Evolutionary conservation across 2,329 filamentous ascomycete genomes (phyloP), one percentile per base, ranked within the genome.

Genomic region (Ilyonectria destructans): DNA sequence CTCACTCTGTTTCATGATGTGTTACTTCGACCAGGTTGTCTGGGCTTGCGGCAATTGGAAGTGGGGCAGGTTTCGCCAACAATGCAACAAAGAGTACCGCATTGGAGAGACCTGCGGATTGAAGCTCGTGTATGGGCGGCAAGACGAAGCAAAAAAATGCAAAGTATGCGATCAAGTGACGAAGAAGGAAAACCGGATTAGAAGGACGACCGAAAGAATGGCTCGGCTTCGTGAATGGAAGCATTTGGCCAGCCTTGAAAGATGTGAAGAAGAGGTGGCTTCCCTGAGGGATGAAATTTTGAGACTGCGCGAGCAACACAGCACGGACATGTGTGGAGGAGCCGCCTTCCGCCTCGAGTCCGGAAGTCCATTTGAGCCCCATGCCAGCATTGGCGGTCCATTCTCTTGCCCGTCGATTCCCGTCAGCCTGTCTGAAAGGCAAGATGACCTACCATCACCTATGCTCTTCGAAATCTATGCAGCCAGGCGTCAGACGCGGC

Each of bases 61-160:
- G 49, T 72, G 62, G 71, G 66, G 62, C 19, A 65, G 88, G 81
- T 94, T 95, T 84, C 88, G 90, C 74, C 87, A 92, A 79, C 92
- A 93, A 79, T 95, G 92, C 84, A 89, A 91, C 80, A 91, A 91
- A 81, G 92, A 94, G 80, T 93, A 94, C 83, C 91, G 92, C 76
- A 93, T 90, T 67, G 92, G 92, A 76, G 92, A 95, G 84, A 95
- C 92, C 52, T 95, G 92, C 81, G 92, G 92, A 74, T 90, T 94
- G 85, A 93, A 90, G 81, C 86, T 94, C 73, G 88, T 94, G 77
- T 91, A 90, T 83, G 13, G 6, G 49, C 49, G 58, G 31, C 58
- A 52, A 35, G 43, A 62, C 3, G 83, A 87, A 46, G 31, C 54
- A 1, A 60, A 56, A 37, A 26, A 60, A 1, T 56, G 31, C 3